Conservation (phyloP, 1,284 basidiomycete genomes). For the Termitomyces sp. region DNA sequence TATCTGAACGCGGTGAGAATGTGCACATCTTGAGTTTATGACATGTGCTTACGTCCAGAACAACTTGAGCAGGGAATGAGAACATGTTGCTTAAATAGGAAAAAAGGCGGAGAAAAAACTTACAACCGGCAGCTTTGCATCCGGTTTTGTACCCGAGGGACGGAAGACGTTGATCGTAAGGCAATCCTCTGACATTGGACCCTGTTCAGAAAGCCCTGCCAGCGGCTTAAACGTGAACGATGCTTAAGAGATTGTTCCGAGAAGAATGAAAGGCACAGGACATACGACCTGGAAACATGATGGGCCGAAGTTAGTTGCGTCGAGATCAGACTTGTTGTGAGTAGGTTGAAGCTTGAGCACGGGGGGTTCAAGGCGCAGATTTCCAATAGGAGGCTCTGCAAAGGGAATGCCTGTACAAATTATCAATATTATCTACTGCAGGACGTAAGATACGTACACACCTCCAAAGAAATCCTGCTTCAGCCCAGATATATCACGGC, state of each 20-base stretch:
- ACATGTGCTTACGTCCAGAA: slow-evolving; percentile 30
- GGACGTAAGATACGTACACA: background rate
- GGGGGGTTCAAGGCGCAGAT: background rate
- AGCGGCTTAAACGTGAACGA: background rate
- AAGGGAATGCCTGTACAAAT: slow-evolving; percentile 25
- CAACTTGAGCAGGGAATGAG: slow-evolving; percentile 19
- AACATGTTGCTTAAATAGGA: background rate
- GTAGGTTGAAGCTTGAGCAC: slow-evolving; percentile 9
- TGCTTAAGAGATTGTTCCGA: background rate
- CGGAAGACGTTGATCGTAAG: slow-evolving; percentile 43
- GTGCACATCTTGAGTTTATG: too few relatives aligned
- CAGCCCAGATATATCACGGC: background rate
- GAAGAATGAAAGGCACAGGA: background rate
- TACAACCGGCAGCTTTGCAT: slow-evolving; percentile 33
- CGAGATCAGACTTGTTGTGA: slow-evolving; percentile 21
- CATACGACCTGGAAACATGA: slow-evolving; percentile 33
- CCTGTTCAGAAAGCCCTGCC: background rate
- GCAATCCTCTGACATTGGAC: slow-evolving; percentile 40
- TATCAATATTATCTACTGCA: slow-evolving; percentile 1
- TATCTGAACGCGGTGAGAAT: slow-evolving; percentile 22
- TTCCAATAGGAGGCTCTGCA: background rate
- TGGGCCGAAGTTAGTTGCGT: slow-evolving; percentile 34
- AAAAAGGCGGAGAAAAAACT: slow-evolving; percentile 2
- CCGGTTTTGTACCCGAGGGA: slow-evolving; percentile 26
- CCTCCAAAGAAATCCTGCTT: background rate